Conservation (phyloP, 139 green algal genomes). For the Chlorella sp. region DNA sequence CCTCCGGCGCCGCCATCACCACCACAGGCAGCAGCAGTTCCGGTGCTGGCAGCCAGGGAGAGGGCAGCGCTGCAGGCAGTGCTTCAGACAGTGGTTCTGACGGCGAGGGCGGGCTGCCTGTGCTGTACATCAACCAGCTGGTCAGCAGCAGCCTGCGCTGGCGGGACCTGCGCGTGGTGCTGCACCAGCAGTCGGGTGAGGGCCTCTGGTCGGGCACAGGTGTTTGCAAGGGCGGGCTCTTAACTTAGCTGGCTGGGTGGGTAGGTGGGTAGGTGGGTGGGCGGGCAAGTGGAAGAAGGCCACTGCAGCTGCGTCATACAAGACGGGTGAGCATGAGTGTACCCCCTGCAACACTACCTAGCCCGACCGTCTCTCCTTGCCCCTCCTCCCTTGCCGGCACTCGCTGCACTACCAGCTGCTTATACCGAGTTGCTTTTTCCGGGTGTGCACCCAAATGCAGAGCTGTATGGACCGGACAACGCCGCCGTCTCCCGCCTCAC, state of each 20-base stretch:
- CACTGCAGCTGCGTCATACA: too few species aligned
- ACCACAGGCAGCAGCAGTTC: not conserved
- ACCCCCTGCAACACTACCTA: not conserved
- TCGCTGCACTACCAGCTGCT: too few species aligned
- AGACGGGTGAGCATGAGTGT: not conserved
- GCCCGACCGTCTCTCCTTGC: too few species aligned
- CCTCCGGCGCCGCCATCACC: not conserved
- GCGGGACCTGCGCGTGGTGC: slow-evolving; percentile 14
- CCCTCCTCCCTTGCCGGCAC: too few species aligned
- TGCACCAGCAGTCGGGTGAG: slow-evolving; percentile 31
- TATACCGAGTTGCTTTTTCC: too few species aligned
- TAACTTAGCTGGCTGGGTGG: too few species aligned
- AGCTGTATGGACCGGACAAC: slow-evolving; percentile 1
- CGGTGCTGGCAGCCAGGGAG: not conserved
- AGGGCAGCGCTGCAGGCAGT: not conserved
- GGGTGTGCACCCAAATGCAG: not conserved
- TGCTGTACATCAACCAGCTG: slow-evolving; percentile 57
- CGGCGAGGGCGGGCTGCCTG: not conserved
- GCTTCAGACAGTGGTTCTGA: not conserved
- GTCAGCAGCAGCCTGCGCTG: slow-evolving; percentile 41
- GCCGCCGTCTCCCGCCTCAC: not conserved
- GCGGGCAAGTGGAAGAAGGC: too few species aligned
- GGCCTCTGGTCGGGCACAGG: not conserved
- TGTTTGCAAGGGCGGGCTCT: too few species aligned
- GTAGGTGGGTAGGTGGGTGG: too few species aligned